Evolutionary conservation across 768 basidiomycete genomes (phyloP), one percentile per base, ranked within the genome.

Genomic region (Tricholoma terreum): DNA sequence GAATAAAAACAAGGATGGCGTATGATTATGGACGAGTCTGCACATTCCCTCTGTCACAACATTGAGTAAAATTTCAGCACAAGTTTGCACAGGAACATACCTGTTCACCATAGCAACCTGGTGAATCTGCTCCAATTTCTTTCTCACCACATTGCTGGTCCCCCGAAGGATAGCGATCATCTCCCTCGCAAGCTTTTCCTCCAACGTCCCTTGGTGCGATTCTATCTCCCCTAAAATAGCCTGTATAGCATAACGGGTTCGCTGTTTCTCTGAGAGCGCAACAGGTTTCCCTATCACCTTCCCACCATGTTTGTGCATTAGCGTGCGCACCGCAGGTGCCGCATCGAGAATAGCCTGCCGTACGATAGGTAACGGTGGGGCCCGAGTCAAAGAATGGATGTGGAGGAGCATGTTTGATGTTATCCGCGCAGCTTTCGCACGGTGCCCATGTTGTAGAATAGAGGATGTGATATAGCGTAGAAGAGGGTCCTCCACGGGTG

Each of bases 221-320:
- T 86, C 78, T 58, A 83, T 81, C 11, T 83, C 85, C 5, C 84
- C 73, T 45, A 92, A 61, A 14, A 97, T 85, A 81, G 88, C 91
- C 58, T 77, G 67, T 35, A 96, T 77, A 3, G 85, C 94, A 49
- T 75, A 80, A 33, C 83, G 79, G 45, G 84, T 82, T 34, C 93
- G 79, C 74, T 94, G 92, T 67, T 89, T 84, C 74, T 94, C 92
- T 52, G 78, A 85, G 56, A 97, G 76, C 1, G 92, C 84, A 11
- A 84, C 73, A 0, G 94, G 94, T 38, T 79, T 82, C 43, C 78
- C 71, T 10, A 85, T 69, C n/a, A 74, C 78, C 72, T 94, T 94
- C 15, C 85, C 82, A 2, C 84, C 83, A 48, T 77, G 77, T 53
- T 83, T 83, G 61, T 84, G 80, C 27, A 80, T 82, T 58, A 84